Evolutionary conservation across 2,329 filamentous ascomycete genomes (phyloP).

Genomic region (Cercospora sp.): DNA sequence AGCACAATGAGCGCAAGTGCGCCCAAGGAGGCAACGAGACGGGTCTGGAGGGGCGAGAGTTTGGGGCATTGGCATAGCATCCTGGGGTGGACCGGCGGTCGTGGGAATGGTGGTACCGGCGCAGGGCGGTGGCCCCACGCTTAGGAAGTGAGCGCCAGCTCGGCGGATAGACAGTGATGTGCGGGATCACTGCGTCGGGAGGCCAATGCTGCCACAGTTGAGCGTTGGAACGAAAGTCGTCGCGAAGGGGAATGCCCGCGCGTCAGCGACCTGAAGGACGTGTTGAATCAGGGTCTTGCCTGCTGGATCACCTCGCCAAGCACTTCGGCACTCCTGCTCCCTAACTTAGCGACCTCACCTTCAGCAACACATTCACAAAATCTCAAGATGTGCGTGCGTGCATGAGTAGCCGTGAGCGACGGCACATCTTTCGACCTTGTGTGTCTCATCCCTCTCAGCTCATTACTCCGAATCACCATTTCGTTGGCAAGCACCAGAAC

Average conservation of each 20-base stretch:
- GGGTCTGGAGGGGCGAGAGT: constrained; percentile 69
- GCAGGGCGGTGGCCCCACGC: constrained; percentile 25
- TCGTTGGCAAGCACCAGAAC: background rate
- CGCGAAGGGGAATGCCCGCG: constrained; percentile 5
- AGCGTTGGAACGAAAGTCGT: background rate
- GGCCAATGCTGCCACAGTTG: background rate
- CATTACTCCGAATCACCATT: background rate
- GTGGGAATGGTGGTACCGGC: constrained; percentile 11
- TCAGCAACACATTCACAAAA: background rate
- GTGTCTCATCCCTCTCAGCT: background rate
- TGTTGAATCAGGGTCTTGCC: constrained; percentile 2
- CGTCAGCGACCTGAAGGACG: background rate
- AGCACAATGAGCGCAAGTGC: constrained; percentile 61
- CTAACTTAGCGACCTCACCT: background rate
- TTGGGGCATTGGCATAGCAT: constrained; percentile 48
- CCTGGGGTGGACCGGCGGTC: background rate
- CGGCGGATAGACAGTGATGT: background rate
- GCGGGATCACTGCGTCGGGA: background rate
- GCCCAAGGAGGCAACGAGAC: constrained; percentile 66
- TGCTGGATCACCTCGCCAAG: background rate
- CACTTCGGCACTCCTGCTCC: background rate
- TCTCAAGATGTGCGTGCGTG: background rate
- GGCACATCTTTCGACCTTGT: background rate
- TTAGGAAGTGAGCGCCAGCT: constrained; percentile 22
- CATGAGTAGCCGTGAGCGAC: background rate